Percentiles rank a stretch among this genome's conserved stretches.
Evolutionary conservation across 345 rosid species (phyloP).

Genomic region (Gossypium thurberi): DNA sequence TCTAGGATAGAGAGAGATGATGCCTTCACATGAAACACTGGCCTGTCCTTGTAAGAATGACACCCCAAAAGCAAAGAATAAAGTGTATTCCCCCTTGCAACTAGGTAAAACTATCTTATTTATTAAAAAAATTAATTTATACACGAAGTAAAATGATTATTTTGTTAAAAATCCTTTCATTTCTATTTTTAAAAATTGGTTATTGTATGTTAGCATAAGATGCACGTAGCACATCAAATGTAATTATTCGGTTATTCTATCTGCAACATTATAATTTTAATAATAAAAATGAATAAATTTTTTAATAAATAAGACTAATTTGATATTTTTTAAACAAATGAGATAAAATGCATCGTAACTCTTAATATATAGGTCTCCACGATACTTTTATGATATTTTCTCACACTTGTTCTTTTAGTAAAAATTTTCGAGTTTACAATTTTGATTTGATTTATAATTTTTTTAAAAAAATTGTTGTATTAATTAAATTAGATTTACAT

Average conservation of each 20-base stretch:
- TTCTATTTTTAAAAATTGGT: neutral
- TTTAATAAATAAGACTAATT: too few species aligned
- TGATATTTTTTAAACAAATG: too few species aligned
- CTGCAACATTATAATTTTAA: rapidly evolving
- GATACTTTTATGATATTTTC: rapidly evolving
- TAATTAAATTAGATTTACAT: too few species aligned
- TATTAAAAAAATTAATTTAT: neutral
- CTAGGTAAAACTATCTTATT: neutral
- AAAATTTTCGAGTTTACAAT: neutral
- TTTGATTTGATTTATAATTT: too few species aligned
- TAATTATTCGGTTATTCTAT: too few species aligned
- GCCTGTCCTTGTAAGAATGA: constrained; percentile 11
- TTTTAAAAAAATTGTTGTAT: too few species aligned
- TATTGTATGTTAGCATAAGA: rapidly evolving
- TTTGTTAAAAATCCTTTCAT: too few species aligned
- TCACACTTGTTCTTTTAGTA: neutral
- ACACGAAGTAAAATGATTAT: too few species aligned
- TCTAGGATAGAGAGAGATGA: neutral
- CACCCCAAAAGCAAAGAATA: constrained; percentile 4
- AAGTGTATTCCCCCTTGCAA: neutral
- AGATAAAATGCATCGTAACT: too few species aligned
- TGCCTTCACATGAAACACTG: constrained; percentile 1
- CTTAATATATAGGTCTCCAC: rapidly evolving
- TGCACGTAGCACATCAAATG: too few species aligned
- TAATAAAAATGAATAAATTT: too few species aligned